Percentiles rank a stretch among this genome's conserved stretches.
These are phyloP conservation scores for Candida labiduridarum DNA, from an alignment of 1,139 yeast genomes.

Conservation along the genomic window DNA sequence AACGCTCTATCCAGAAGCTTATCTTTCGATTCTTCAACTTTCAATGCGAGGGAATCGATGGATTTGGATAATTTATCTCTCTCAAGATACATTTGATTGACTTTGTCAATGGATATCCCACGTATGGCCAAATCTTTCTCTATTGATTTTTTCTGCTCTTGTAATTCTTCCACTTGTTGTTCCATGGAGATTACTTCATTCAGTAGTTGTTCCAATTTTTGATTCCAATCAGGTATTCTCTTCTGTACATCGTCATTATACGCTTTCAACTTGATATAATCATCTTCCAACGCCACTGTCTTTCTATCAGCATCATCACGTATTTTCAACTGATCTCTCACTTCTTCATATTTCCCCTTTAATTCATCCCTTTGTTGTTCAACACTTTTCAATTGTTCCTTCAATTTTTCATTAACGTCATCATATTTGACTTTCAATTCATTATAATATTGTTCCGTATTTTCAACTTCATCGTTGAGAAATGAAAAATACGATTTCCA, in stretches of 20 bases:
- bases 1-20: conserved; percentile 49
- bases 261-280: conserved; percentile 67
- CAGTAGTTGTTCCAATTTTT: conserved; percentile 11
- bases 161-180: conserved; percentile 35
- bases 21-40: conserved; percentile 37
- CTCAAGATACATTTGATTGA: conserved; percentile 64
- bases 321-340: conserved; percentile 33
- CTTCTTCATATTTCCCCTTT: conserved; percentile 25
- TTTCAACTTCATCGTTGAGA: conserved; percentile 63
- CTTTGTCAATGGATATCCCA: conserved; percentile 63
- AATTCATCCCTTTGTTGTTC: conserved; percentile 48
- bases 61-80: conserved; percentile 58
- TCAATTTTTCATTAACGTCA: conserved; percentile 36
- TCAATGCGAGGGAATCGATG: conserved; percentile 52
- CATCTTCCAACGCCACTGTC: conserved; percentile 68
- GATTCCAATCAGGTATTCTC: conserved; percentile 65
- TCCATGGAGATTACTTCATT: conserved; percentile 8
- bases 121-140: conserved; percentile 52
- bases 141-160: conserved; percentile 47
- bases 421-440: conserved; percentile 61
- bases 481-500: conserved; percentile 69
- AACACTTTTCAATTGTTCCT: conserved; percentile 40
- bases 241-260: conserved; percentile 69
- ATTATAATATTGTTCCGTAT: conserved; percentile 53
- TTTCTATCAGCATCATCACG: conserved; percentile 49